Base-by-base conservation (phyloP, 1,284 basidiomycete species). In the Peniophora sp. region DNA sequence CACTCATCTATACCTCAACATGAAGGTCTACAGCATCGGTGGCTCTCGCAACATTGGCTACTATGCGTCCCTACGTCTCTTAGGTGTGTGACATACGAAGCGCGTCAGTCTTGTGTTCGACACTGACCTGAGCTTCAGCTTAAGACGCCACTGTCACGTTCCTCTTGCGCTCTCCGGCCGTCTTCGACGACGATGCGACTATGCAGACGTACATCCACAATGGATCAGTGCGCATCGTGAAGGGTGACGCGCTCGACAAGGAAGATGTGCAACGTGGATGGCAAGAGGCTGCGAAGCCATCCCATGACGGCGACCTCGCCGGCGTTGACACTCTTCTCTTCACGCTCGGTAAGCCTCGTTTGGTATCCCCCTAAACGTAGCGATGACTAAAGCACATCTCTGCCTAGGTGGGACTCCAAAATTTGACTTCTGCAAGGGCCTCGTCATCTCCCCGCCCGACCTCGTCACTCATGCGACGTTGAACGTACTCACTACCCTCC, bases 11-110 rank as follows among this genome's bases (percentile, higher is more conserved):
- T n/a, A n/a, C n/a, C n/a, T n/a, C n/a, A n/a, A n/a, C n/a, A 32
- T 70, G 69, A 65, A 71, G 52, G 63, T 67, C 24, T 65, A 79
- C 50, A 63, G 70, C 14, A 67, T 85, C n/a, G 83, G 83, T 43
- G 81, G 71, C 6, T 85, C 83, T 10, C 72, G 74, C 48, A 82
- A 83, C 63, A 81, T 83, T 54, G 83, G 82, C 2, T 84, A 83
- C 64, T 68, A 69, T 52, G 62, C 81, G 37, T 65, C 75, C 1
- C 47, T 76, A 24, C 63, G 78, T 15, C 66, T 85, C 1, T 68
- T 83, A 23, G 65, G 79, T 81, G 55, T 37, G 69, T n/a, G n/a
- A n/a, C n/a, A n/a, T n/a, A n/a, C n/a, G n/a, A n/a, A n/a, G n/a
- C n/a, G n/a, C n/a, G n/a, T n/a, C n/a, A n/a, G n/a, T n/a, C n/a